Conservation (phyloP, 305 asterid species). For the Fraxinus ornus region DNA sequence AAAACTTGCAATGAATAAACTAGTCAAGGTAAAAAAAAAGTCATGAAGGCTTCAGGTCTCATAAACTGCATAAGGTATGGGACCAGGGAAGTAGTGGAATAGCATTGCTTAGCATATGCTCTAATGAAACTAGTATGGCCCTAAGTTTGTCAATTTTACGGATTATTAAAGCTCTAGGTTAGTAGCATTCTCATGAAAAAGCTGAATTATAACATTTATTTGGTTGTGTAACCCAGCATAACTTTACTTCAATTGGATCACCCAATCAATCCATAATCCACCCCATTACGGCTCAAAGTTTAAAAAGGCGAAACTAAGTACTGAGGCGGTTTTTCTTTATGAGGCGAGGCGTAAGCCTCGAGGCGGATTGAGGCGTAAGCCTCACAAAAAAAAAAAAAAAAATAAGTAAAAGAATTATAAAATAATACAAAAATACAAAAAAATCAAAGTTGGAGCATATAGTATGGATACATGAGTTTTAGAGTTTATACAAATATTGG, state of each 20-base stretch:
- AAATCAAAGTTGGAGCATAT: too few species aligned
- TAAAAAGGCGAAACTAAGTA: too few species aligned
- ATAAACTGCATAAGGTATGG: background rate
- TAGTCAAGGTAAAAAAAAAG: background rate
- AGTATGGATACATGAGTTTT: too few species aligned
- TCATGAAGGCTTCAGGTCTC: conserved; percentile 1
- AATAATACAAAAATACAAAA: too few species aligned
- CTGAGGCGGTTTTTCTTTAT: too few species aligned
- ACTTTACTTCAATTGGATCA: background rate
- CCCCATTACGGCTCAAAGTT: background rate
- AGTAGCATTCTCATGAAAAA: background rate
- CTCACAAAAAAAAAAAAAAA: too few species aligned
- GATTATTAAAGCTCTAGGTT: background rate
- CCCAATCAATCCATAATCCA: background rate
- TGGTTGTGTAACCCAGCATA: background rate
- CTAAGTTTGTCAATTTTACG: background rate
- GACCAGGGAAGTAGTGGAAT: conserved; percentile 7
- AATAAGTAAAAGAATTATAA: too few species aligned
- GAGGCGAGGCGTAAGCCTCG: too few species aligned
- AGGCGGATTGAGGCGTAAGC: too few species aligned
- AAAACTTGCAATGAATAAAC: conserved; percentile 3
- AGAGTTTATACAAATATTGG: too few species aligned
- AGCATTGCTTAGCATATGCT: background rate
- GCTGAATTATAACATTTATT: background rate
- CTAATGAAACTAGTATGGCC: background rate